These are phyloP conservation scores for Phytophthora tentaculata DNA, from an alignment of 352 stramenopile genomes.

Conservation along the genomic window DNA sequence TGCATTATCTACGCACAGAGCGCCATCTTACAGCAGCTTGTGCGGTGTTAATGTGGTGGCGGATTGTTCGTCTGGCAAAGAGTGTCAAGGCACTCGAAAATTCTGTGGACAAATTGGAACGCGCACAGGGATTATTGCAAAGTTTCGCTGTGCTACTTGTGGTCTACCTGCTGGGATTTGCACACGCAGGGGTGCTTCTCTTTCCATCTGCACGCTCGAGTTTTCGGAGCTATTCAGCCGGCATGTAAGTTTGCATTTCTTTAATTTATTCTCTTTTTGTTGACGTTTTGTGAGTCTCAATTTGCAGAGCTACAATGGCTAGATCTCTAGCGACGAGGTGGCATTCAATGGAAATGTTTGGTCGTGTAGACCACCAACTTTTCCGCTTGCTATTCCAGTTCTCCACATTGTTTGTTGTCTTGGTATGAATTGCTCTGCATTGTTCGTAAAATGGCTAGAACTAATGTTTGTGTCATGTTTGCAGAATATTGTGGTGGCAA, in stretches of 20 bases:
- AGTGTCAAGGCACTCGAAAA: constrained; percentile 51
- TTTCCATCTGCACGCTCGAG: constrained; percentile 38
- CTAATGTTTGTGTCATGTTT: not conserved
- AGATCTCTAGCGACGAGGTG: constrained; percentile 25
- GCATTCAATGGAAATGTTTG: constrained; percentile 28
- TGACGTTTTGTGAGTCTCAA: not conserved
- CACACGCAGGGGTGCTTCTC: constrained; percentile 50
- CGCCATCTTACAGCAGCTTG: constrained; percentile 43
- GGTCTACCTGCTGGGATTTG: constrained; percentile 56
- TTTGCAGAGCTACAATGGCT: constrained; percentile 38
- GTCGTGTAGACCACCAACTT: constrained; percentile 24
- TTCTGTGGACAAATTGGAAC: constrained; percentile 51
- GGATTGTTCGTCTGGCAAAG: constrained; percentile 52
- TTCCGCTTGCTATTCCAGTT: constrained; percentile 52
- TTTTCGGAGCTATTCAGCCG: constrained; percentile 49
- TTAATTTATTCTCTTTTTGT: not conserved
- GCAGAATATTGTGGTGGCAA: constrained; percentile 66
- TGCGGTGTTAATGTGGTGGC: constrained; percentile 67
- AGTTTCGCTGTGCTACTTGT: constrained; percentile 47
- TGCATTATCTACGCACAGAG: constrained; percentile 43
- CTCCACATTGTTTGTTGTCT: constrained; percentile 47
- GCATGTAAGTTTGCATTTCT: constrained; percentile 48
- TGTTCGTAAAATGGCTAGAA: not conserved
- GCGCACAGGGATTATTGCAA: constrained; percentile 46
- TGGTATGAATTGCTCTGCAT: constrained; percentile 27